These are phyloP conservation scores for Eurotiales sp. DNA, from an alignment of 2,329 filamentous ascomycete genomes.

Conservation along the genomic window DNA sequence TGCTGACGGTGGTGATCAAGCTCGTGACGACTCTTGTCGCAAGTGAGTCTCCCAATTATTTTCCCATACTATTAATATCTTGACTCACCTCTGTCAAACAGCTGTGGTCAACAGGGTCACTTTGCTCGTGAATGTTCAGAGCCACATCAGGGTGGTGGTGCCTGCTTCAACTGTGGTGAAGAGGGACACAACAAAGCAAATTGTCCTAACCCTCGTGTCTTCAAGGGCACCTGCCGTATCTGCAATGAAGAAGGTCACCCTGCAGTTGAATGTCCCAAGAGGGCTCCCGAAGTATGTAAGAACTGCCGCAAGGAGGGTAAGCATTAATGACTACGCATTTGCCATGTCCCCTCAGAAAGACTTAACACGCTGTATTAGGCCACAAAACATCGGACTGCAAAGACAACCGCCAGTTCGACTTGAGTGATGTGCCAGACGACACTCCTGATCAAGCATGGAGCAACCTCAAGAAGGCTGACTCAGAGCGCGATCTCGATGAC, in stretches of 20 bases:
- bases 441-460: slow-evolving; percentile 49
- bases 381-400: slow-evolving; percentile 45
- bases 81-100: slow-evolving; percentile 15
- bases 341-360: background rate
- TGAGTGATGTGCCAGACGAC: slow-evolving; percentile 44
- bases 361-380: slow-evolving; percentile 27
- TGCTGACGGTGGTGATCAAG: background rate
- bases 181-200: slow-evolving; percentile 43
- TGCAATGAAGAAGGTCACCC: slow-evolving; percentile 47
- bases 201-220: slow-evolving; percentile 45
- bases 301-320: slow-evolving; percentile 47
- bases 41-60: slow-evolving; percentile 28
- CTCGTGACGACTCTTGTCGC: slow-evolving; percentile 29
- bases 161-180: slow-evolving; percentile 46
- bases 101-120: slow-evolving; percentile 35
- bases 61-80: background rate
- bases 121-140: slow-evolving; percentile 44
- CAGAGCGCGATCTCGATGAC: slow-evolving; percentile 47
- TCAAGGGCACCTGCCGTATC: slow-evolving; percentile 44
- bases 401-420: slow-evolving; percentile 43
- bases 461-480: slow-evolving; percentile 46
- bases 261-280: slow-evolving; percentile 43
- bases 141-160: slow-evolving; percentile 32
- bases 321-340: background rate
- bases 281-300: slow-evolving; percentile 41